These are phyloP conservation scores for Quercus variabilis DNA, from an alignment of 306 rosid species.

Conservation along the genomic window DNA sequence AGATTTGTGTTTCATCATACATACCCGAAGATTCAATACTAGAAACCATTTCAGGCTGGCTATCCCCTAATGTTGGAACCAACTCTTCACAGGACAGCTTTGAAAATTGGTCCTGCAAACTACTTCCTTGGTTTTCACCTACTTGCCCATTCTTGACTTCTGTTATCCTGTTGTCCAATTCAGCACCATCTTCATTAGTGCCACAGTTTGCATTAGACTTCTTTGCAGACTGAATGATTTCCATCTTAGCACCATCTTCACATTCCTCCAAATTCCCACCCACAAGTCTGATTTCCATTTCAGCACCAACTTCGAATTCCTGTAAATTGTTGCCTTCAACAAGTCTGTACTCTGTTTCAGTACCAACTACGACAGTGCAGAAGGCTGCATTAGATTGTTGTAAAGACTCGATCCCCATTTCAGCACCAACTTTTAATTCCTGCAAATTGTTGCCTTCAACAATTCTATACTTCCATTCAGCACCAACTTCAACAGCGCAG, in stretches of 20 bases:
- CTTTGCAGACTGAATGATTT: constrained; percentile 21
- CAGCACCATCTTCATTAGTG: constrained; percentile 28
- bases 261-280: constrained; percentile 27
- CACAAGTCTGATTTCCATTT: background rate
- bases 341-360: no score
- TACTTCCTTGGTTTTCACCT: constrained; percentile 36
- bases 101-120: constrained; percentile 63
- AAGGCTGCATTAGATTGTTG: no score
- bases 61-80: constrained; percentile 32
- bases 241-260: constrained; percentile 9
- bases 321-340: no score
- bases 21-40: constrained; percentile 44
- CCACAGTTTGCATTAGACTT: constrained; percentile 27
- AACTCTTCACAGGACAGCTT: constrained; percentile 46
- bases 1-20: constrained; percentile 56
- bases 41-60: constrained; percentile 38
- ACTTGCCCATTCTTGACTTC: constrained; percentile 27
- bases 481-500: no score
- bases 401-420: no score
- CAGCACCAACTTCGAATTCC: no score
- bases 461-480: no score
- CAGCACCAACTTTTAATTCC: no score
- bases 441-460: no score
- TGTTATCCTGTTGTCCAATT: constrained; percentile 20
- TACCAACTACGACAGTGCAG: no score